Base-by-base conservation (phyloP, 768 basidiomycete genomes). In the Pulveroboletus sp. region DNA sequence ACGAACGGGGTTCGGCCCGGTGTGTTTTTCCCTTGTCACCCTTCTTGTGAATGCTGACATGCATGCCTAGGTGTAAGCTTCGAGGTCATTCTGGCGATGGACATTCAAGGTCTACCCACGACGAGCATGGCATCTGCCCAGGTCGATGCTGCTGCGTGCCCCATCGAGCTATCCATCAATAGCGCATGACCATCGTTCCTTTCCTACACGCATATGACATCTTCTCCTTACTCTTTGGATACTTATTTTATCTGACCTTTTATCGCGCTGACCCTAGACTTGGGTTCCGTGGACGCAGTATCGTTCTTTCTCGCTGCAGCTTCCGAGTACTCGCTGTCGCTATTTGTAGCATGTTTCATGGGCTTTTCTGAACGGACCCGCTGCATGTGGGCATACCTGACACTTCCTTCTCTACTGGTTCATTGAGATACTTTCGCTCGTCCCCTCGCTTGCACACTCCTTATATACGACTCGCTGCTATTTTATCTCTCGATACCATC, bases 91-190 rank as follows among this genome's bases (percentile, higher is more conserved):
- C 62, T 90, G 23, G 72, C 78, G 31, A 80, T 90, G 79, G 68
- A 74, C 31, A 93, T 94, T 53, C 62, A 74, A 13, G 92, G 92
- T 13, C 75, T 94, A 29, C 69, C 77, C 29, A 70, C 73, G n/a
- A 74, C 72, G 5, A 75, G 72, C 33, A 63, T 64, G 11, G 72
- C 83, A 4, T 80, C 84, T 0, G 79, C 80, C 0, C 75, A 79
- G 50, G 75, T 87, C 32, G 65, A 76, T 9, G 71, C 78, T 56
- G 90, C 82, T 0, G 69, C 76, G 21, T 89, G 86, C 54, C 92
- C 91, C 1, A 77, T 87, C 50, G 78, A 87, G 59, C 73, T 91
- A 0, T 61, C 85, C 6, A 56, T 71, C 4, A 79, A 72, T 56
- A 73, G 78, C 43, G 75, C 62, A 27, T 88, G 72, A 72, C 34